These are phyloP conservation scores for Talaromyces amestolkiae DNA, from an alignment of 2,329 filamentous ascomycete genomes.

Conservation along the genomic window DNA sequence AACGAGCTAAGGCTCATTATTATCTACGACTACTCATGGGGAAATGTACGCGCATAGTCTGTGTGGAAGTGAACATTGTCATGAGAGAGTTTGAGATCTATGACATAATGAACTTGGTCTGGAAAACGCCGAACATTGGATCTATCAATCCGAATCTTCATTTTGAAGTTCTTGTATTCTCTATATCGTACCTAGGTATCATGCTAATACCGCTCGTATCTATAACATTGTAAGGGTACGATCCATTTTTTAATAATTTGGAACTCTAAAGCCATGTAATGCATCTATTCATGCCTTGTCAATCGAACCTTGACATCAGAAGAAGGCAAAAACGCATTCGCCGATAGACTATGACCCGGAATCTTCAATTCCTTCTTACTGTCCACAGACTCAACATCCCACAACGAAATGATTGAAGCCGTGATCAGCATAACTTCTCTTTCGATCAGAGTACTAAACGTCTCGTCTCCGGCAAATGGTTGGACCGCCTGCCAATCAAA, in stretches of 20 bases:
- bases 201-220: no score
- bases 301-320: conserved; percentile 56
- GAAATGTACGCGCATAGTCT: not conserved
- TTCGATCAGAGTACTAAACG: conserved; percentile 44
- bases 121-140: not conserved
- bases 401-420: conserved; percentile 54
- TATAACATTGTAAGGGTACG: no score
- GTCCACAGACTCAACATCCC: conserved; percentile 53
- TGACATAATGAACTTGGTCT: not conserved
- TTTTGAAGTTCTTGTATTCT: not conserved
- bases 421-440: conserved; percentile 51
- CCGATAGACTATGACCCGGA: conserved; percentile 50
- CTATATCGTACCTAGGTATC: no score
- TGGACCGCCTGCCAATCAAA: conserved; percentile 44
- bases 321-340: conserved; percentile 51
- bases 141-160: not conserved
- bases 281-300: conserved; percentile 32
- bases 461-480: conserved; percentile 51
- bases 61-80: not conserved
- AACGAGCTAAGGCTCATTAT: no score
- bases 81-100: no score
- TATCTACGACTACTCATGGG: no score
- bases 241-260: no score
- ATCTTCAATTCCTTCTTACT: conserved; percentile 48
- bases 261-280: not conserved